Evolutionary conservation across 805 yeast genomes (phyloP), one percentile per base, ranked within the genome.

Genomic region (Saturnispora zaruensis): DNA sequence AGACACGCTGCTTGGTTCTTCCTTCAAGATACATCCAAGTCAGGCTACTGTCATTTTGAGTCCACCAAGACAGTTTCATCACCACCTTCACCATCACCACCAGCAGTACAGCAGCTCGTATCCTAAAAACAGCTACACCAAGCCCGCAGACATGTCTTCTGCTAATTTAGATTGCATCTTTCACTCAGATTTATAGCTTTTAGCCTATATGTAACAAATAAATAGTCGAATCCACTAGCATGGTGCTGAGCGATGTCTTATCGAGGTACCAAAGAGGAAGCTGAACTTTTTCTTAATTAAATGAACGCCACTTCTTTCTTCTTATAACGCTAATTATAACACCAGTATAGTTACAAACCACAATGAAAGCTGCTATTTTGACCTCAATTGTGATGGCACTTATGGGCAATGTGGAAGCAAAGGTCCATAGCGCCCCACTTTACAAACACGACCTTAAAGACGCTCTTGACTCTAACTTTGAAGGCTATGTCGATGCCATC

Each of bases 401-500:
- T 11, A 41, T 46, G 2, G 44, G 33, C 28, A 46, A 54, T n/a
- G 54, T 59, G 13, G 73, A 74, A 37, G 81, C 78, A 48, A 75
- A 69, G 49, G 72, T 67, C 26, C 76, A 72, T 59, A 65, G 72
- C 16, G 73, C 78, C 42, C 68, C 72, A 50, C 68, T 78, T 57
- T 63, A 69, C 52, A 77, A 74, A 62, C 67, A 75, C 34, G 74
- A 81, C 2, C 61, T 62, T 37, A 73, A 72, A 23, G 79, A 76
- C 30, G 66, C 76, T 16, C 70, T 75, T 51, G 68, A 69, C 46
- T 76, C 75, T 45, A 62, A 67, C 13, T 78, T 74, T 58, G 53
- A 58, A n/a, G 76, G 75, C 41, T 77, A 78, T 59, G 71, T 77
- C 48, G 54, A 60, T n/a, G 70, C 76, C 2, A 65, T 78, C 54